Percentiles rank a stretch among this genome's conserved stretches.
phyloP scores from a whole-genome alignment of 2,329 filamentous ascomycete species.

The Pseudophaeomoniella oleicola region DNA sequence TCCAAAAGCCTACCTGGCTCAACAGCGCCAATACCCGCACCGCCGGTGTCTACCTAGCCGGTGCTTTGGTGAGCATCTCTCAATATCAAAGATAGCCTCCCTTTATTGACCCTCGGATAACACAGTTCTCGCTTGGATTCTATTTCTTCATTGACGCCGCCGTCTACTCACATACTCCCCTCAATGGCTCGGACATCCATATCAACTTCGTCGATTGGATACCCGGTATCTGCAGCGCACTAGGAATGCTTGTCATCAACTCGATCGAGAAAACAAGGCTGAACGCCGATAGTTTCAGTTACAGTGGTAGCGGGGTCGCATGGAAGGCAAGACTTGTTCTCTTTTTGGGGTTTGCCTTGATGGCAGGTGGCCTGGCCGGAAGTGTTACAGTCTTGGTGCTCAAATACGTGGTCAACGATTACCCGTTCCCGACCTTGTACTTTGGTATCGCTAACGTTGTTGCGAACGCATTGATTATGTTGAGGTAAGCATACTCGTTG shows the following conservation, averaged over 20 bases:
- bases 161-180: slow-evolving; percentile 45
- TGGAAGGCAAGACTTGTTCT: slow-evolving; percentile 56
- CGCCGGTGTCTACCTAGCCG: slow-evolving; percentile 51
- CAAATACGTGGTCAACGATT: slow-evolving; percentile 49
- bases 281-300: slow-evolving; percentile 49
- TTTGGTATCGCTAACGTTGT: slow-evolving; percentile 54
- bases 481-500: slow-evolving; percentile 36
- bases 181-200: slow-evolving; percentile 47
- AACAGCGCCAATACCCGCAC: slow-evolving; percentile 50
- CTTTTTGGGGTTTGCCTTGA: slow-evolving; percentile 54
- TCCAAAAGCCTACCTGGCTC: slow-evolving; percentile 51
- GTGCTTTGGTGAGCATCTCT: slow-evolving; percentile 41
- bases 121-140: slow-evolving; percentile 53
- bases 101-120: background rate
- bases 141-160: slow-evolving; percentile 56
- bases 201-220: slow-evolving; percentile 61
- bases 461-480: slow-evolving; percentile 50
- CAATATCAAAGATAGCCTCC: slow-evolving; percentile 1
- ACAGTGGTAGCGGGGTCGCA: slow-evolving; percentile 50
- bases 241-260: slow-evolving; percentile 61
- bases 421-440: slow-evolving; percentile 47
- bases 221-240: slow-evolving; percentile 52
- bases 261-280: slow-evolving; percentile 54
- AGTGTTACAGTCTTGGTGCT: slow-evolving; percentile 53
- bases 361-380: slow-evolving; percentile 53